Evolutionary conservation across 2,329 filamentous ascomycete genomes (phyloP).

Genomic region (Colletotrichum tofieldiae): DNA sequence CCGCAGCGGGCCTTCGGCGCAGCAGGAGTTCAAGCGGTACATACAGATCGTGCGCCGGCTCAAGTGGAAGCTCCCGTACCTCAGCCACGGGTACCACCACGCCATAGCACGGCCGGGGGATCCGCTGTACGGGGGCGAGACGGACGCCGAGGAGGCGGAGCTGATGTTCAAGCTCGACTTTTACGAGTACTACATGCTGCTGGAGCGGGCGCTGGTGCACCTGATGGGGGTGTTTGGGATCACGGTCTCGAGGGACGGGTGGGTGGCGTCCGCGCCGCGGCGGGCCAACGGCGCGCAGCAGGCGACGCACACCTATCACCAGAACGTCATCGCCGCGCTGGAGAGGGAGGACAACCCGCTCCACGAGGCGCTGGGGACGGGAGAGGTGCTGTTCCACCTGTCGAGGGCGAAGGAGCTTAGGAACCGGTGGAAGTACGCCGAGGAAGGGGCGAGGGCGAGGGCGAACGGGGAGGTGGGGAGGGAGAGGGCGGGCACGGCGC

Average conservation of each 20-base stretch:
- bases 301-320: constrained; percentile 69
- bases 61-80: constrained; percentile 75
- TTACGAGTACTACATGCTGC: constrained; percentile 81
- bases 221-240: constrained; percentile 77
- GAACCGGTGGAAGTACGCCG: constrained; percentile 81
- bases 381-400: constrained; percentile 71
- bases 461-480: constrained; percentile 45
- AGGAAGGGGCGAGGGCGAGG: constrained; percentile 54
- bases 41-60: constrained; percentile 73
- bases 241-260: constrained; percentile 57
- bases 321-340: constrained; percentile 77
- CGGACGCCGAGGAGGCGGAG: constrained; percentile 64
- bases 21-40: constrained; percentile 69
- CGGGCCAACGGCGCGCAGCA: constrained; percentile 14
- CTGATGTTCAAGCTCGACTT: constrained; percentile 86
- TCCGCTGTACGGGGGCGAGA: constrained; percentile 52
- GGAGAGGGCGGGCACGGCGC: constrained; percentile 50
- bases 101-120: constrained; percentile 57
- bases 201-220: constrained; percentile 80
- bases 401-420: constrained; percentile 78
- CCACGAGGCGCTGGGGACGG: constrained; percentile 67
- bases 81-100: constrained; percentile 70
- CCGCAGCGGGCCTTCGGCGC: constrained; percentile 43
- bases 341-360: constrained; percentile 72
- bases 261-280: constrained; percentile 32